Percentiles rank a stretch among this genome's conserved stretches.
phyloP scores from a whole-genome alignment of 371 early-diverging fungal species.

The Rhizopus sp. region DNA sequence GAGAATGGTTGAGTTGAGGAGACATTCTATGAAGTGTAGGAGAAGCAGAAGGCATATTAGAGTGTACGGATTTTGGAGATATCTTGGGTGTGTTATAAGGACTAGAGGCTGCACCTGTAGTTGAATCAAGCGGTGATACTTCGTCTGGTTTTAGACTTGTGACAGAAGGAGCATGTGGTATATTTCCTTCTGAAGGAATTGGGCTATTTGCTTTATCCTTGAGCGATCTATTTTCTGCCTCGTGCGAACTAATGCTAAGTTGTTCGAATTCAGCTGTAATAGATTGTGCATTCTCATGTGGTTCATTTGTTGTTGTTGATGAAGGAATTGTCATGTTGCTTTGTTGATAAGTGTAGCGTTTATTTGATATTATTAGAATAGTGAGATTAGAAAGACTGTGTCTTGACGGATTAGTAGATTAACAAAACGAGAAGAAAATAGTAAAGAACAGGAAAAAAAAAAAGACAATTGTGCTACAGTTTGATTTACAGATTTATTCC shows the following conservation, averaged over 20 bases:
- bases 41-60: conserved; percentile 2
- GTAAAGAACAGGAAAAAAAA: neutral
- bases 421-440: too few relatives aligned
- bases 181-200: neutral
- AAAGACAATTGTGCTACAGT: neutral
- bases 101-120: neutral
- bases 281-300: neutral
- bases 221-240: neutral
- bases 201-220: neutral
- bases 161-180: neutral
- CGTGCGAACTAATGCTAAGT: neutral
- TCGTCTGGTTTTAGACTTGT: neutral
- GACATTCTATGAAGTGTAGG: conserved; percentile 2
- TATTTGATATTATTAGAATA: neutral
- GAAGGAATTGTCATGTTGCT: neutral
- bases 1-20: conserved; percentile 5
- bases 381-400: neutral
- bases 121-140: neutral
- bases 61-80: neutral
- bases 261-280: neutral
- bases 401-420: too few relatives aligned
- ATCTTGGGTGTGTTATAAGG: neutral
- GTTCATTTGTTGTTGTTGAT: neutral
- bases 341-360: neutral
- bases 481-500: too few relatives aligned